Evolutionary conservation across 805 yeast species (phyloP).

Genomic region (Wickerhamiella allomyrinae): DNA sequence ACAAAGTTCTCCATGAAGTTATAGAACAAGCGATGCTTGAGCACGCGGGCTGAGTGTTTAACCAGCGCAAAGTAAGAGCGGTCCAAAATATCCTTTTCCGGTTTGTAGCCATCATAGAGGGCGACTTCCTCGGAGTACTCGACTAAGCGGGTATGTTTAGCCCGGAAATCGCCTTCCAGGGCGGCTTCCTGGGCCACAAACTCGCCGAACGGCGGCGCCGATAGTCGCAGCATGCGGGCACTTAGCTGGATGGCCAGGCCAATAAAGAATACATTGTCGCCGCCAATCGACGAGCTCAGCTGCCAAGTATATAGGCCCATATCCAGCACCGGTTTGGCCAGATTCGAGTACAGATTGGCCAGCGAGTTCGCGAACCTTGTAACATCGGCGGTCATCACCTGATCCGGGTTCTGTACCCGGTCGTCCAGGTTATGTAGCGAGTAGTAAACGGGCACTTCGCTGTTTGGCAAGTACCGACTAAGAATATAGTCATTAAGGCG

Average conservation of each 20-base stretch:
- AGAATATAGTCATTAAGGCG: conserved; percentile 52
- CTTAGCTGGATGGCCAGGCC: conserved; percentile 74
- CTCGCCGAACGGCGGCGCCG: conserved; percentile 84
- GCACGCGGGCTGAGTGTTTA: conserved; percentile 58
- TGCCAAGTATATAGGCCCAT: conserved; percentile 68
- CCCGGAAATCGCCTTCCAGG: conserved; percentile 72
- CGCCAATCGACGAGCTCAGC: conserved; percentile 39
- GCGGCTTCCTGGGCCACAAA: conserved; percentile 61
- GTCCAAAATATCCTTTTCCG: conserved; percentile 68
- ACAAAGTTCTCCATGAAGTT: conserved; percentile 78
- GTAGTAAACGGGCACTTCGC: conserved; percentile 55
- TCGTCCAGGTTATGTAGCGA: conserved; percentile 49
- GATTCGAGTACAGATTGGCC: conserved; percentile 64
- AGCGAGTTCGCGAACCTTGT: conserved; percentile 57
- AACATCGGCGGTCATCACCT: conserved; percentile 68
- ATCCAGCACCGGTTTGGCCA: conserved; percentile 72
- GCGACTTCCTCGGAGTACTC: conserved; percentile 79
- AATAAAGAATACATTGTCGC: conserved; percentile 55
- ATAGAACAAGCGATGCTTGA: conserved; percentile 59
- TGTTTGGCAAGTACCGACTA: conserved; percentile 57
- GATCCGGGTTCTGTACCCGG: conserved; percentile 60
- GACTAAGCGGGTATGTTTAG: conserved; percentile 69
- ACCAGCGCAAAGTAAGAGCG: conserved; percentile 69
- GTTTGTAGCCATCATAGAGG: conserved; percentile 60
- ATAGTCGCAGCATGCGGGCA: conserved; percentile 52